Evolutionary conservation across 2,329 filamentous ascomycete genomes (phyloP).

Genomic region (Fonsecaea monophora): DNA sequence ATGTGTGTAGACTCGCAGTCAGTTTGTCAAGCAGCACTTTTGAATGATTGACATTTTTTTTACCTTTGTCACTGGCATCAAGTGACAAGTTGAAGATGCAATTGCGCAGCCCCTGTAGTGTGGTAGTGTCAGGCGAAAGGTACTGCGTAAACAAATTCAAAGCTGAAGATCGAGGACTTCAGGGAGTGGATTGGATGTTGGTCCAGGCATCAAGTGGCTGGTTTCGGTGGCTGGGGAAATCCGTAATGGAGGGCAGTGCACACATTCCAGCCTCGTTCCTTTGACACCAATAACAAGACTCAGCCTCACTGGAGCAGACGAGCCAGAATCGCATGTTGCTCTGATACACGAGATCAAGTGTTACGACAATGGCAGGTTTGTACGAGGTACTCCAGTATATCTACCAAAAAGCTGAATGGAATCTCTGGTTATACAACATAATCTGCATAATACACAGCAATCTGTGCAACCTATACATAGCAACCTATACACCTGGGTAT

Average conservation of each 20-base stretch:
- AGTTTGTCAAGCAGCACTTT: neutral
- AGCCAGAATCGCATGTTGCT: neutral
- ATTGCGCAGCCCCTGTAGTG: neutral
- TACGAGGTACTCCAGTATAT: neutral
- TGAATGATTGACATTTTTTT: neutral
- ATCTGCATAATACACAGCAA: constrained; percentile 8
- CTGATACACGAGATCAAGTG: neutral
- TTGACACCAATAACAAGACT: neutral
- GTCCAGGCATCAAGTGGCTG: constrained; percentile 21
- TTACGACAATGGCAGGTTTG: neutral
- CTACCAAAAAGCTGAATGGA: neutral
- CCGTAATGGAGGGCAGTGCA: constrained; percentile 9
- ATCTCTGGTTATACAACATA: constrained; percentile 3
- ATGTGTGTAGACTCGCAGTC: neutral
- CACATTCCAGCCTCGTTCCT: constrained; percentile 10
- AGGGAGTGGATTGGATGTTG: constrained; percentile 11
- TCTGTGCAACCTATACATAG: constrained; percentile 20
- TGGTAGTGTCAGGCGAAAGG: neutral
- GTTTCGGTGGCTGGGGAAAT: constrained; percentile 7
- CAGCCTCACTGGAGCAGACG: neutral
- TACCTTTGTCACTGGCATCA: constrained; percentile 17
- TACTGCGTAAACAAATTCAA: constrained; percentile 3
- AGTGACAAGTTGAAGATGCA: constrained; percentile 1
- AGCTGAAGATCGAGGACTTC: constrained; percentile 8
- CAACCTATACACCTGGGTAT: constrained; percentile 20